Conservation (phyloP, 805 yeast species). For the Saccharomyces eubayanus region DNA sequence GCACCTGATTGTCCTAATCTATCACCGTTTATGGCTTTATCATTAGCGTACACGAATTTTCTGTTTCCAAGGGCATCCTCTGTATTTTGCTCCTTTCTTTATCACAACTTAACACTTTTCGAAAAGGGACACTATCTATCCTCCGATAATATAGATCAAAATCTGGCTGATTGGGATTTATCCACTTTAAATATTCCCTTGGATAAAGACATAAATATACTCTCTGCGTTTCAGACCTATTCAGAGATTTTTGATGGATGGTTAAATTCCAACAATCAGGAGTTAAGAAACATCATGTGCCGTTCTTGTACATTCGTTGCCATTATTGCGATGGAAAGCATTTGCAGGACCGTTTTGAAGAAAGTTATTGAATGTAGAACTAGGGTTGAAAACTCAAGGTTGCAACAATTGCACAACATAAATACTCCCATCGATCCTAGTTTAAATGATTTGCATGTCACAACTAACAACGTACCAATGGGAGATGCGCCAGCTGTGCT, state of each 20-base stretch:
- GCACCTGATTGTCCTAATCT: conserved; percentile 2
- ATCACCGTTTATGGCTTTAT: conserved; percentile 16
- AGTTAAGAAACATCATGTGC: conserved; percentile 3
- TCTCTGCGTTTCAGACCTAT: conserved; percentile 8
- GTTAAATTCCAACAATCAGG: conserved; percentile 2
- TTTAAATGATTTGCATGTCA: not conserved
- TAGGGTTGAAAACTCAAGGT: conserved; percentile 13
- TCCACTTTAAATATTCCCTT: conserved; percentile 5
- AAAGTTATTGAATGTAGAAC: conserved; percentile 17
- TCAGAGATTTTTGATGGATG: conserved; percentile 8
- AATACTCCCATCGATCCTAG: not conserved
- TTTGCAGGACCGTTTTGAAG: conserved; percentile 12
- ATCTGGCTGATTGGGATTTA: conserved; percentile 10
- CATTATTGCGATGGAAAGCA: conserved; percentile 8
- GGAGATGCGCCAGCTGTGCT: not conserved
- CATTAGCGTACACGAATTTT: conserved; percentile 4
- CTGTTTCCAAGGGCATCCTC: conserved; percentile 6
- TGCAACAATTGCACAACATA: not conserved
- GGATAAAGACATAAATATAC: conserved; percentile 5
- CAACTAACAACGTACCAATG: not conserved
- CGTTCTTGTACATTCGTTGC: conserved; percentile 9
- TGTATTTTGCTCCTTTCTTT: conserved; percentile 6
- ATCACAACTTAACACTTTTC: conserved; percentile 6
- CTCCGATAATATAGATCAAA: not conserved
- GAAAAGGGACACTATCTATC: conserved; percentile 7